A percentile compares a stretch with the other conserved stretches of the same genome.
Conservation (phyloP, 257 asterid species). For the Agastache rugosa region DNA sequence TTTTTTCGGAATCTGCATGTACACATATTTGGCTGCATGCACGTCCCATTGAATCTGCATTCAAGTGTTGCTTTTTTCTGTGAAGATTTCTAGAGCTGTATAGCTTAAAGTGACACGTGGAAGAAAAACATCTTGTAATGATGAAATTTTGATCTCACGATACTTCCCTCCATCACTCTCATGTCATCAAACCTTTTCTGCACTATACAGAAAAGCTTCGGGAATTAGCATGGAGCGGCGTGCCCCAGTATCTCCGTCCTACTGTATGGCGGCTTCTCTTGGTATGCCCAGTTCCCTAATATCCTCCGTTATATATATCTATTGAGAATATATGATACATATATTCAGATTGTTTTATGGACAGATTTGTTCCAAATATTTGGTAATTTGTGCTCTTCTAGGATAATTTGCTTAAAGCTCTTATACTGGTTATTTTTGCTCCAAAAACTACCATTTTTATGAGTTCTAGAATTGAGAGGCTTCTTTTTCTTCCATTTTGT, state of each 20-base stretch:
- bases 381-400: too few species aligned
- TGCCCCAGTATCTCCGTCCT: constrained; percentile 92
- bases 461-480: neutral
- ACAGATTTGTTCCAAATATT: constrained; percentile 15
- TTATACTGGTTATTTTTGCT: neutral
- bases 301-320: neutral
- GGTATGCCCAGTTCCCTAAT: constrained; percentile 55
- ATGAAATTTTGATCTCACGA: constrained; percentile 13
- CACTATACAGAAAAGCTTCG: constrained; percentile 78
- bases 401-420: neutral
- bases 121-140: neutral
- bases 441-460: neutral
- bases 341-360: neutral
- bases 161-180: constrained; percentile 14
- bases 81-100: neutral
- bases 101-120: neutral
- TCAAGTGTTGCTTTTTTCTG: neutral
- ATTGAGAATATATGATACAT: neutral
- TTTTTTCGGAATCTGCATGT: neutral
- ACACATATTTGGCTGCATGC: neutral
- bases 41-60: neutral
- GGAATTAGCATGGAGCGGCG: constrained; percentile 96
- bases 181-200: neutral
- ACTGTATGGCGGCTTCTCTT: constrained; percentile 92
- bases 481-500: neutral